Evolutionary conservation across 2,329 filamentous ascomycete species (phyloP).

Genomic region (Parastagonospora avenae): DNA sequence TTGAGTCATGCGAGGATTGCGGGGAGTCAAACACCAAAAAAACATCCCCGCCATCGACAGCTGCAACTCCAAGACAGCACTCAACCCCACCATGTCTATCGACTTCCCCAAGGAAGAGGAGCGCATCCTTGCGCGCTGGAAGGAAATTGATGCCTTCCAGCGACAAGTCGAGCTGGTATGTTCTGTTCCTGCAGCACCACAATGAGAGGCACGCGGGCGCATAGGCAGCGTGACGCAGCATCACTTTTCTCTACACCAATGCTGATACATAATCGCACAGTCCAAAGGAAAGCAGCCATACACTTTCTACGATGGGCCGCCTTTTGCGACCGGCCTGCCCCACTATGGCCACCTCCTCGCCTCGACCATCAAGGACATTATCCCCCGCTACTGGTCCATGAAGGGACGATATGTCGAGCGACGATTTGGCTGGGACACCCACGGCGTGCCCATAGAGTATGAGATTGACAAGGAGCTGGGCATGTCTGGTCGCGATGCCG

Average conservation of each 20-base stretch:
- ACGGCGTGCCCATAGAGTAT: conserved; percentile 92
- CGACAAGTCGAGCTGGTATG: conserved; percentile 76
- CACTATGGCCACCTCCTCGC: conserved; percentile 81
- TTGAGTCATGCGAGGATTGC: neutral
- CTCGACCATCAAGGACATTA: conserved; percentile 96
- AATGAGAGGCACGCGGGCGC: neutral
- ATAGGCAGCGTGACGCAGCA: neutral
- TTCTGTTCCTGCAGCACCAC: neutral
- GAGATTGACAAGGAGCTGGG: conserved; percentile 97
- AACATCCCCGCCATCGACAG: conserved; percentile 33
- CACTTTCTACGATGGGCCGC: conserved; percentile 84
- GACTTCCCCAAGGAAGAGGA: conserved; percentile 93
- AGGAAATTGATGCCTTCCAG: conserved; percentile 88
- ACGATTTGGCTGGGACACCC: conserved; percentile 94
- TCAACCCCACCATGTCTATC: conserved; percentile 70
- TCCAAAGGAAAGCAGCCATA: conserved; percentile 82
- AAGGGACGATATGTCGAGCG: conserved; percentile 91
- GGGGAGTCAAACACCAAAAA: conserved; percentile 26
- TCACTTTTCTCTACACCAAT: neutral
- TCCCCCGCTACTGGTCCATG: conserved; percentile 97
- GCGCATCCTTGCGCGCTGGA: conserved; percentile 82
- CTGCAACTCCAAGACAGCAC: conserved; percentile 18
- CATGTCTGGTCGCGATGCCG: conserved; percentile 84
- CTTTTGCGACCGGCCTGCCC: conserved; percentile 62
- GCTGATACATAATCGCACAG: conserved; percentile 17